These are phyloP conservation scores for Flueggea neowawraea DNA, from an alignment of 441 rosid genomes.

Conservation along the genomic window DNA sequence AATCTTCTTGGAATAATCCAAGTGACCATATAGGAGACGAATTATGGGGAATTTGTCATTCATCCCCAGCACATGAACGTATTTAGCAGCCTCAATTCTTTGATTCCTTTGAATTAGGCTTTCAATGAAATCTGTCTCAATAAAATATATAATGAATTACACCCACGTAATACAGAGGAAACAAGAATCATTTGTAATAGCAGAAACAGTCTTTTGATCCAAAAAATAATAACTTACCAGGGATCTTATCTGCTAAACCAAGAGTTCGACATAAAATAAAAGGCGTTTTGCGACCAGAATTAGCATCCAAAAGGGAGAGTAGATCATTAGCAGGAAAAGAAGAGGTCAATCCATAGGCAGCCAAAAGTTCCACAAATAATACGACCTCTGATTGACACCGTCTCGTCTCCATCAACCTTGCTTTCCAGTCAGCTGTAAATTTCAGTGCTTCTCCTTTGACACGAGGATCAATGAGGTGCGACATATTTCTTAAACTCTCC, in stretches of 20 bases:
- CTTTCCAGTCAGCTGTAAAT: conserved; percentile 31
- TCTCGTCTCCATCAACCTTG: conserved; percentile 11
- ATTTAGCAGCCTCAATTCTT: conserved; percentile 22
- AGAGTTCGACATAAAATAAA: conserved; percentile 23
- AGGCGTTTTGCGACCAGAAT: conserved; percentile 18
- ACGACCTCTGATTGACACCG: conserved; percentile 20
- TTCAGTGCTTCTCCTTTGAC: conserved; percentile 21
- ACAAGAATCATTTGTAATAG: too few species aligned
- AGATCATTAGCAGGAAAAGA: conserved; percentile 20
- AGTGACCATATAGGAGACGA: conserved; percentile 16
- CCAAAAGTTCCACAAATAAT: conserved; percentile 32
- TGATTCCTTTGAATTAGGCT: conserved; percentile 17
- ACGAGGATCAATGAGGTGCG: conserved; percentile 15
- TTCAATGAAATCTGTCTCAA: conserved; percentile 26
- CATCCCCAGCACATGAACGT: conserved; percentile 22
- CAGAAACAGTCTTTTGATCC: too few species aligned
- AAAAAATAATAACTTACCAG: conserved; percentile 19
- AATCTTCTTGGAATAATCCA: conserved; percentile 11
- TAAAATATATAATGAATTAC: too few species aligned
- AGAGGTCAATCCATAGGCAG: conserved; percentile 25
- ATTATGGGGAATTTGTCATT: conserved; percentile 21
- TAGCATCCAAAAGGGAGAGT: conserved; percentile 18
- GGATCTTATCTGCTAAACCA: conserved; percentile 21
- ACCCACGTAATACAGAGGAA: too few species aligned
- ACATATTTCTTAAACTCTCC: conserved; percentile 23